phyloP scores from a whole-genome alignment of 148 eudicot genomes.

The Arctostaphylos glauca region DNA sequence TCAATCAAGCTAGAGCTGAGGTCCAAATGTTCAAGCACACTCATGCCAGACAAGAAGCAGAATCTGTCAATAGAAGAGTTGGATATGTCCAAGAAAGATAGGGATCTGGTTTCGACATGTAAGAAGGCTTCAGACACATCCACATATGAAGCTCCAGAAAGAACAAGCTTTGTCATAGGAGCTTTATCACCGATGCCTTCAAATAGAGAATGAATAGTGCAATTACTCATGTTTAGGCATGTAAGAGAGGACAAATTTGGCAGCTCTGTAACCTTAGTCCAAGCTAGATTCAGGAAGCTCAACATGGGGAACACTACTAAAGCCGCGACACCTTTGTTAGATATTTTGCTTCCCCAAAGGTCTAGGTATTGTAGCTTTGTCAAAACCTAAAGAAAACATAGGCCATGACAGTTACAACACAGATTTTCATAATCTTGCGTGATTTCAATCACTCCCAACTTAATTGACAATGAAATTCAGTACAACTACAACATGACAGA shows the following conservation, averaged over 20 bases:
- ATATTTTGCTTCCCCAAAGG: constrained; percentile 78
- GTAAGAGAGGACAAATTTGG: constrained; percentile 56
- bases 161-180: constrained; percentile 47
- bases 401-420: not conserved
- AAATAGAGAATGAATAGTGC: constrained; percentile 50
- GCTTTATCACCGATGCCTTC: constrained; percentile 44
- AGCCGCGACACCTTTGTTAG: constrained; percentile 50
- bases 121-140: constrained; percentile 41
- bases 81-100: constrained; percentile 64
- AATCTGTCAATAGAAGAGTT: constrained; percentile 44
- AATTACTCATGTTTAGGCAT: constrained; percentile 82
- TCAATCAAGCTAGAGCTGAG: constrained; percentile 49
- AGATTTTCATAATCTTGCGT: not conserved
- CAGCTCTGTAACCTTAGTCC: constrained; percentile 71
- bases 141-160: constrained; percentile 49
- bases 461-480: not conserved
- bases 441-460: not conserved
- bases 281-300: constrained; percentile 66
- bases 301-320: constrained; percentile 50
- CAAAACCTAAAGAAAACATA: constrained; percentile 42
- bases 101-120: constrained; percentile 39
- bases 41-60: constrained; percentile 49
- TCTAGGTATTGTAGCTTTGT: constrained; percentile 69
- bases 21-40: constrained; percentile 60
- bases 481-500: no score